Evolutionary conservation across 2,329 filamentous ascomycete genomes (phyloP).

Genomic region (Trichoderma sp.): DNA sequence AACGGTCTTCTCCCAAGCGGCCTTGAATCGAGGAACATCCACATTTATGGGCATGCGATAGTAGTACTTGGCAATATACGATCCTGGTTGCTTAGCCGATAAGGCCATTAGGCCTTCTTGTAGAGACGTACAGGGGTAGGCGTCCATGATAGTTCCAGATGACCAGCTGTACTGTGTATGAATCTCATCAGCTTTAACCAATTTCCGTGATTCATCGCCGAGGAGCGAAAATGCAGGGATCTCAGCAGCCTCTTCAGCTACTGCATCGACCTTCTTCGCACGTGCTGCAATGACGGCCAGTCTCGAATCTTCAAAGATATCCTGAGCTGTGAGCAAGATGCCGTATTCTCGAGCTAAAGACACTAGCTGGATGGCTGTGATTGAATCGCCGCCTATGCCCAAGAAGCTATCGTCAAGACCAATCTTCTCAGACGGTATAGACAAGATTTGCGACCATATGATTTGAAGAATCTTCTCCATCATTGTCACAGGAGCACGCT

Average conservation of each 20-base stretch:
- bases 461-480: conserved; percentile 21
- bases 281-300: conserved; percentile 10
- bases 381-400: conserved; percentile 41
- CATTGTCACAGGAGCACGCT: conserved; percentile 1
- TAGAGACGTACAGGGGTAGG: conserved; percentile 43
- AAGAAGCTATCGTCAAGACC: conserved; percentile 27
- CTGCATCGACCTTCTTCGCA: not conserved
- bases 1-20: conserved; percentile 32
- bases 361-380: conserved; percentile 27
- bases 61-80: conserved; percentile 40
- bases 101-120: conserved; percentile 45
- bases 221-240: conserved; percentile 15
- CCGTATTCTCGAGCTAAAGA: conserved; percentile 16
- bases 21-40: conserved; percentile 33
- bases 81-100: conserved; percentile 35
- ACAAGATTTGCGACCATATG: conserved; percentile 28
- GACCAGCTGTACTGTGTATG: not conserved
- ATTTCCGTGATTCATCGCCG: not conserved
- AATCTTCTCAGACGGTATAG: conserved; percentile 22
- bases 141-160: conserved; percentile 33
- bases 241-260: not conserved
- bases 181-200: not conserved
- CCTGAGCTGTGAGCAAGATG: conserved; percentile 24
- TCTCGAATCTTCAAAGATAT: conserved; percentile 23
- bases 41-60: conserved; percentile 28